These are phyloP conservation scores for Xylona heveae DNA, from an alignment of 495 filamentous ascomycete species.

Conservation along the genomic window DNA sequence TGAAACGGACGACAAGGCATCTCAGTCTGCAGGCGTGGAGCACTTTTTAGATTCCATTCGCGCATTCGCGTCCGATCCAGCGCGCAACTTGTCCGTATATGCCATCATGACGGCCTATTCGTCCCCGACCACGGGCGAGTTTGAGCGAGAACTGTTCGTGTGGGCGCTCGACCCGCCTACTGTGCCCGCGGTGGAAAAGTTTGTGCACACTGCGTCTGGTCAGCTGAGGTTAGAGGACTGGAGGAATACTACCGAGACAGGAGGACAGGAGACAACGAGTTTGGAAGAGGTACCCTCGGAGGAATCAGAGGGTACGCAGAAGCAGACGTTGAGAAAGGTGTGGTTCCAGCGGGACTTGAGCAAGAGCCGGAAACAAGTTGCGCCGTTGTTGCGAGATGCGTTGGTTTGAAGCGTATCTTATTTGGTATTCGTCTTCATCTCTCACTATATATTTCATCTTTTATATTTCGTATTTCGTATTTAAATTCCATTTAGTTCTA, in stretches of 20 bases:
- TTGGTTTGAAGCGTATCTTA: neutral
- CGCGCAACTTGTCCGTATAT: constrained; percentile 39
- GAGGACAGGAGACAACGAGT: too few species aligned
- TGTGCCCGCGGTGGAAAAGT: constrained; percentile 26
- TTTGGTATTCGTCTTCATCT: too few species aligned
- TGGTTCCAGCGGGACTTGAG: constrained; percentile 10
- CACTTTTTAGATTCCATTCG: constrained; percentile 26
- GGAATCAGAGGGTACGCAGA: too few species aligned
- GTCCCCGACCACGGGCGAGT: constrained; percentile 26
- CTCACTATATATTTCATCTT: too few species aligned
- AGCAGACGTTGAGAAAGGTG: constrained; percentile 10
- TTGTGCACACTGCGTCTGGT: constrained; percentile 23
- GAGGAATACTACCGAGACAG: too few species aligned
- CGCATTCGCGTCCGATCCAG: constrained; percentile 32
- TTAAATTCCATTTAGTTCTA: too few species aligned
- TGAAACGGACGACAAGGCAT: constrained; percentile 12
- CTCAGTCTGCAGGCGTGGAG: constrained; percentile 1
- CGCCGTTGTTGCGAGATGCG: constrained; percentile 2
- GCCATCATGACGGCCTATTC: constrained; percentile 66
- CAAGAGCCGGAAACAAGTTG: constrained; percentile 6
- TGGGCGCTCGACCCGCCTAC: constrained; percentile 29
- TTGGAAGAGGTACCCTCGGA: too few species aligned
- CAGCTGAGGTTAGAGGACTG: constrained; percentile 35
- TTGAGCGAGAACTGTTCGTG: constrained; percentile 55
- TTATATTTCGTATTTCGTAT: too few species aligned